A percentile compares a stretch with the other conserved stretches of the same genome.
These are phyloP conservation scores for Torulaspora franciscae DNA, from an alignment of 805 yeast genomes.

Conservation along the genomic window DNA sequence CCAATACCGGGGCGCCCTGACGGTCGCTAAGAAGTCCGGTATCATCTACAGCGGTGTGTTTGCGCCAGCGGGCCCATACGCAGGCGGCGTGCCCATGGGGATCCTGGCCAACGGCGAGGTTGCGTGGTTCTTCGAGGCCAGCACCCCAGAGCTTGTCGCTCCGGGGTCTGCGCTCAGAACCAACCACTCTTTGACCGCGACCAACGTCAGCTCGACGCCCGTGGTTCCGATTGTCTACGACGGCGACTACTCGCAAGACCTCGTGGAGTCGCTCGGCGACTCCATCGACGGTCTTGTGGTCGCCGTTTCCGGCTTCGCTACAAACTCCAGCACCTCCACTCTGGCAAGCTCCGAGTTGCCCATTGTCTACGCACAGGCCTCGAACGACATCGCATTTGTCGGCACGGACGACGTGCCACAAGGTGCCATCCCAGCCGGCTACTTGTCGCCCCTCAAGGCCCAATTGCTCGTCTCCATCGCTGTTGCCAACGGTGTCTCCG, in stretches of 20 bases:
- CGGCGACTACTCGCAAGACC: slow-evolving; percentile 19
- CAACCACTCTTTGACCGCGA: slow-evolving; percentile 7
- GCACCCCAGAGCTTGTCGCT: slow-evolving; percentile 19
- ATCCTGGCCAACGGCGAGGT: slow-evolving; percentile 19
- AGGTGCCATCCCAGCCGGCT: slow-evolving; percentile 31
- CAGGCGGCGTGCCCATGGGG: slow-evolving; percentile 26
- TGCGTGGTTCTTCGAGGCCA: slow-evolving; percentile 27
- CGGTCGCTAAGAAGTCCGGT: slow-evolving; percentile 20
- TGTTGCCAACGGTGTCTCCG: slow-evolving; percentile 25
- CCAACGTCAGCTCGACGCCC: slow-evolving; percentile 23
- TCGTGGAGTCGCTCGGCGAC: slow-evolving; percentile 17
- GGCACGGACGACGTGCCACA: slow-evolving; percentile 21
- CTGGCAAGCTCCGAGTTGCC: slow-evolving; percentile 19
- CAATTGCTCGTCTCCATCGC: slow-evolving; percentile 32
- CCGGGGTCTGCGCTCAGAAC: slow-evolving; percentile 22
- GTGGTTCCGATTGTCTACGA: slow-evolving; percentile 30
- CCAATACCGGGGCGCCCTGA: slow-evolving; percentile 25
- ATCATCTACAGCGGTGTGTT: slow-evolving; percentile 30
- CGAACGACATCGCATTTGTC: slow-evolving; percentile 17
- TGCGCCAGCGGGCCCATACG: slow-evolving; percentile 20
- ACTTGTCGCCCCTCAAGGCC: slow-evolving; percentile 32
- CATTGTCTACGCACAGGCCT: slow-evolving; percentile 30
- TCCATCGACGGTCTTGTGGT: slow-evolving; percentile 28
- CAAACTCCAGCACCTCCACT: slow-evolving; percentile 21
- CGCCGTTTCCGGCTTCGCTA: slow-evolving; percentile 16